Evolutionary conservation across 495 filamentous ascomycete species (phyloP).

Genomic region (Trypethelium eluteriae): DNA sequence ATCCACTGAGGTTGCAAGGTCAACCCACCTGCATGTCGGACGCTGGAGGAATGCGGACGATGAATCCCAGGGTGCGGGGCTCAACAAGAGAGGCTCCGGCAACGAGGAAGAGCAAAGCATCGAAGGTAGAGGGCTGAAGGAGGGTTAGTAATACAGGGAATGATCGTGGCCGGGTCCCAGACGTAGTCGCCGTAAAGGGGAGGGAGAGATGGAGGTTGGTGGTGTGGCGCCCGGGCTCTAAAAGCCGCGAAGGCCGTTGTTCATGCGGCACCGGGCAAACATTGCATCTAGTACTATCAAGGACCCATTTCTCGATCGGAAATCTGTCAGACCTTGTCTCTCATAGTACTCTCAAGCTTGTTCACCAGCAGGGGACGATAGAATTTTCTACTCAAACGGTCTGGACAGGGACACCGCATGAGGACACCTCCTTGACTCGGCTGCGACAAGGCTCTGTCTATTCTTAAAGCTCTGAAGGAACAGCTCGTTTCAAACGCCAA

Average conservation of each 20-base stretch:
- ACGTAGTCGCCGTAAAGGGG: conserved; percentile 11
- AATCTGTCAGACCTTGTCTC: too few species aligned
- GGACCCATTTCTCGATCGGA: background rate
- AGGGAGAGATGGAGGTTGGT: conserved; percentile 11
- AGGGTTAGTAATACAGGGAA: conserved; percentile 10
- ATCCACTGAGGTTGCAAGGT: conserved; percentile 4
- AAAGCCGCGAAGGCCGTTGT: conserved; percentile 12
- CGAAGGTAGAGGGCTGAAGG: background rate
- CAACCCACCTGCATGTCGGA: conserved; percentile 11
- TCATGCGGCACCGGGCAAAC: conserved; percentile 6
- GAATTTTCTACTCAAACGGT: background rate
- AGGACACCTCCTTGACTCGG: too few species aligned
- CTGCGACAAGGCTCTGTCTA: background rate
- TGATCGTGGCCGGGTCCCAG: background rate
- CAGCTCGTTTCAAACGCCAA: background rate
- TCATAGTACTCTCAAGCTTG: too few species aligned
- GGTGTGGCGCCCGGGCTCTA: conserved; percentile 10
- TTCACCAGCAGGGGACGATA: background rate
- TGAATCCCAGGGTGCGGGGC: conserved; percentile 6
- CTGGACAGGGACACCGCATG: too few species aligned
- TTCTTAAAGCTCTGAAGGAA: background rate
- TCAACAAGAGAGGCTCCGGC: conserved; percentile 9
- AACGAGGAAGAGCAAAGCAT: background rate
- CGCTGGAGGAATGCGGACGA: conserved; percentile 3
- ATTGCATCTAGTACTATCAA: background rate